phyloP scores from a whole-genome alignment of 108 stramenopile genomes.

The Craspedostauros australis region DNA sequence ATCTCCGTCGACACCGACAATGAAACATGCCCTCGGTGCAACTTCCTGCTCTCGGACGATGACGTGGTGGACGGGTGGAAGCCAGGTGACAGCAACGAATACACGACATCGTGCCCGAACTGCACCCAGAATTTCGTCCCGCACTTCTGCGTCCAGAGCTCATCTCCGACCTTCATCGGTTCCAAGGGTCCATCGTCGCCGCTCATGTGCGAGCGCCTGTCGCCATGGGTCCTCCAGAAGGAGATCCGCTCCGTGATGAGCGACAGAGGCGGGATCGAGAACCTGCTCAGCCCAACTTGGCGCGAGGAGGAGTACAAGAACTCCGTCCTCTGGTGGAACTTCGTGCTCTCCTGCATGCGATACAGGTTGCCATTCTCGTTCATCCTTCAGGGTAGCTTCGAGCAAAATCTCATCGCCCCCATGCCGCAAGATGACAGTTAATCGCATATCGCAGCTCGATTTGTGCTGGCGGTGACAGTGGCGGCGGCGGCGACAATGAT shows the following conservation, averaged over 20 bases:
- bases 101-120: constrained; percentile 70
- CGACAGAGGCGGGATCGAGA: constrained; percentile 63
- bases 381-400: constrained; percentile 73
- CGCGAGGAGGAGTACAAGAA: constrained; percentile 69
- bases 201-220: constrained; percentile 75
- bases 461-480: no score
- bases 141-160: constrained; percentile 76
- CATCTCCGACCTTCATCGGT: constrained; percentile 61
- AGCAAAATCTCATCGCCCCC: constrained; percentile 72
- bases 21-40: constrained; percentile 73
- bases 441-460: no score
- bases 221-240: constrained; percentile 82
- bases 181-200: constrained; percentile 66
- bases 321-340: constrained; percentile 80
- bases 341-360: constrained; percentile 74
- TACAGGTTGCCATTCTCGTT: constrained; percentile 78
- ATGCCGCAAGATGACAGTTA: constrained; percentile 57
- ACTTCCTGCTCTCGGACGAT: constrained; percentile 66
- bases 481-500: no score
- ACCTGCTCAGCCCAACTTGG: constrained; percentile 66
- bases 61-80: constrained; percentile 77
- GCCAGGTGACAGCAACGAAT: constrained; percentile 66
- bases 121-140: constrained; percentile 75
- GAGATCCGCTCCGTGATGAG: constrained; percentile 75
- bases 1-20: constrained; percentile 77